Conservation (phyloP, 2,329 filamentous ascomycete genomes). For the Gaeumannomyces tritici region DNA sequence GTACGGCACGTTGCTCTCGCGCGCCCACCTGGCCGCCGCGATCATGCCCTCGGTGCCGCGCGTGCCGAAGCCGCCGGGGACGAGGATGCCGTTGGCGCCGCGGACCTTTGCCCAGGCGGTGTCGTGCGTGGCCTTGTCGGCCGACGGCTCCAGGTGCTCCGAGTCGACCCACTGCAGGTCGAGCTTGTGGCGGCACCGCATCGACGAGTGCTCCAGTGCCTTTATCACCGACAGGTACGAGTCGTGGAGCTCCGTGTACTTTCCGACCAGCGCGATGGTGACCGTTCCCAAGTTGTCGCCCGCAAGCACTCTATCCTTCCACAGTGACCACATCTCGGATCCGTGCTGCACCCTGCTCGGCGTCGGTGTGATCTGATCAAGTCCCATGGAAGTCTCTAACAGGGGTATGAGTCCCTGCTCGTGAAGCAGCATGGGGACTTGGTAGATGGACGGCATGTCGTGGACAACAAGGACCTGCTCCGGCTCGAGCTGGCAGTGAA, state of each 20-base stretch:
- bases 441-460: slow-evolving; percentile 85
- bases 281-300: slow-evolving; percentile 53
- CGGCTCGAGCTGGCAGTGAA: slow-evolving; percentile 76
- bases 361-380: slow-evolving; percentile 47
- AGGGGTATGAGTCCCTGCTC: slow-evolving; percentile 65
- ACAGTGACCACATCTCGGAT: slow-evolving; percentile 62
- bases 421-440: slow-evolving; percentile 85
- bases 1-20: slow-evolving; percentile 71
- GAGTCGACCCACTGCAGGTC: slow-evolving; percentile 80
- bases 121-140: slow-evolving; percentile 60
- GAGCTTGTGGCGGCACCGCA: slow-evolving; percentile 73
- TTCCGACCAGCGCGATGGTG: slow-evolving; percentile 80
- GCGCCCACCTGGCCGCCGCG: slow-evolving; percentile 73
- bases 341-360: slow-evolving; percentile 52
- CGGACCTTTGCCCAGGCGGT: slow-evolving; percentile 76
- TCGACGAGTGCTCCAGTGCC: slow-evolving; percentile 81
- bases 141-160: slow-evolving; percentile 66
- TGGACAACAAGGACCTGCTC: slow-evolving; percentile 84
- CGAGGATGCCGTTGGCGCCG: slow-evolving; percentile 56
- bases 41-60: slow-evolving; percentile 90
- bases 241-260: slow-evolving; percentile 79
- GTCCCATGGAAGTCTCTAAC: slow-evolving; percentile 55
- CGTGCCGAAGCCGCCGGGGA: slow-evolving; percentile 70
- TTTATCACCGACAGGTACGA: slow-evolving; percentile 72
- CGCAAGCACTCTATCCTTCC: slow-evolving; percentile 61